Evolutionary conservation across 305 asterid genomes (phyloP).

Genomic region (Fraxinus paxiana): DNA sequence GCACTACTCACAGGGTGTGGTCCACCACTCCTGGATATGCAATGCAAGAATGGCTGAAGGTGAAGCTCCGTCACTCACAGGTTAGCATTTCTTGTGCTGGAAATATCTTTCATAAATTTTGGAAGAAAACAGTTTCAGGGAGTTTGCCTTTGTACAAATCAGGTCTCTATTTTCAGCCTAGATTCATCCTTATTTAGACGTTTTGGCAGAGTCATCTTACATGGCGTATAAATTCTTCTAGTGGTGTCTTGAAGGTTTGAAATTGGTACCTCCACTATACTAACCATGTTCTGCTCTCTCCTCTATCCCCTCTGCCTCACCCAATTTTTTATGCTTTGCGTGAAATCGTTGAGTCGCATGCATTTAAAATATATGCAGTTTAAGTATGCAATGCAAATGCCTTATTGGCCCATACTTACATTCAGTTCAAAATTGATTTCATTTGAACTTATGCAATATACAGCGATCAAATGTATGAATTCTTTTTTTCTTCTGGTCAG

Average conservation of each 20-base stretch:
- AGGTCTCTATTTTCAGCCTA: not conserved
- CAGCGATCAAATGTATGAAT: constrained; percentile 9
- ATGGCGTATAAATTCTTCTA: constrained; percentile 1
- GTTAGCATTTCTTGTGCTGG: constrained; percentile 13
- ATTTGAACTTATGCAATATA: constrained; percentile 1
- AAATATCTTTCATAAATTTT: not conserved
- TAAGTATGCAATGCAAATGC: not conserved
- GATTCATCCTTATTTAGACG: not conserved
- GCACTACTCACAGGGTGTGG: not conserved
- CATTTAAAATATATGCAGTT: not conserved
- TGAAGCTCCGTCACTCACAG: constrained; percentile 1
- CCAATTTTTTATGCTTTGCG: not conserved
- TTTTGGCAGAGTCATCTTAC: not conserved
- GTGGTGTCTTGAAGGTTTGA: not conserved
- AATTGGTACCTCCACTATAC: not conserved
- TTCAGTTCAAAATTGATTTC: not conserved
- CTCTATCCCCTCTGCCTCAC: not conserved
- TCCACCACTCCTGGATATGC: constrained; percentile 10
- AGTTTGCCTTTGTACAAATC: not conserved
- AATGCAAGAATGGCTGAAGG: constrained; percentile 10
- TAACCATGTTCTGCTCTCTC: not conserved
- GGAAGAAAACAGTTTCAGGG: not conserved
- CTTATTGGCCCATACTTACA: constrained; percentile 9
- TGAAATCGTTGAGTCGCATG: not conserved
- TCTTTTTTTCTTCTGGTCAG: constrained; percentile 34